Percentiles rank a stretch among this genome's conserved stretches.
These are phyloP conservation scores for Chlamydomonas reinhardtii DNA, from an alignment of 163 green algal species.

Conservation along the genomic window DNA sequence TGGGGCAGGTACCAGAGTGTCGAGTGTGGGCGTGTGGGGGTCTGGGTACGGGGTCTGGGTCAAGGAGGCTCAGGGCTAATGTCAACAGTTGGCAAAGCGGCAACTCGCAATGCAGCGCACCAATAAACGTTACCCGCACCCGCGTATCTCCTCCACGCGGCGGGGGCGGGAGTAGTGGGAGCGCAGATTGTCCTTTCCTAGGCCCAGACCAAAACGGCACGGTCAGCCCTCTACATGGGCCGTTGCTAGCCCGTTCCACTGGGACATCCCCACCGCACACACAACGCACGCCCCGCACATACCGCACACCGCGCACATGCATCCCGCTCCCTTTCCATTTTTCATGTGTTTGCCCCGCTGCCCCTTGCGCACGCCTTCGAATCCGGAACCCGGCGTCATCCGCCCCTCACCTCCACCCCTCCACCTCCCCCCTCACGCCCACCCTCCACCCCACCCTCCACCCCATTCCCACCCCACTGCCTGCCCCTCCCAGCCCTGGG, in stretches of 20 bases:
- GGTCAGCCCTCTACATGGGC: not conserved
- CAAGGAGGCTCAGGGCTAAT: too few relatives aligned
- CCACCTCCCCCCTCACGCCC: too few relatives aligned
- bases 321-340: not conserved
- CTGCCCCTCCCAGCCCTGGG: conserved; percentile 59
- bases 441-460: too few relatives aligned
- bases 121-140: conserved; percentile 6
- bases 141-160: not conserved
- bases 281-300: too few relatives aligned
- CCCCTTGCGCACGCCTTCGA: not conserved
- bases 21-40: not conserved
- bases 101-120: not conserved
- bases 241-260: conserved; percentile 43
- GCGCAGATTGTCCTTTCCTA: not conserved
- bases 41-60: not conserved
- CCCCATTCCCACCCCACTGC: too few relatives aligned
- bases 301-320: not conserved
- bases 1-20: too few relatives aligned
- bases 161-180: conserved; percentile 29
- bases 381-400: too few relatives aligned
- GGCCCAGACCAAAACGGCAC: conserved; percentile 42
- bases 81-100: too few relatives aligned
- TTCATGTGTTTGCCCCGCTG: not conserved
- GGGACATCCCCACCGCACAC: not conserved
- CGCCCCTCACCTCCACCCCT: too few relatives aligned